Evolutionary conservation across 192 early-diverging fungal species (phyloP).

Genomic region (Entophlyctis helioformis): DNA sequence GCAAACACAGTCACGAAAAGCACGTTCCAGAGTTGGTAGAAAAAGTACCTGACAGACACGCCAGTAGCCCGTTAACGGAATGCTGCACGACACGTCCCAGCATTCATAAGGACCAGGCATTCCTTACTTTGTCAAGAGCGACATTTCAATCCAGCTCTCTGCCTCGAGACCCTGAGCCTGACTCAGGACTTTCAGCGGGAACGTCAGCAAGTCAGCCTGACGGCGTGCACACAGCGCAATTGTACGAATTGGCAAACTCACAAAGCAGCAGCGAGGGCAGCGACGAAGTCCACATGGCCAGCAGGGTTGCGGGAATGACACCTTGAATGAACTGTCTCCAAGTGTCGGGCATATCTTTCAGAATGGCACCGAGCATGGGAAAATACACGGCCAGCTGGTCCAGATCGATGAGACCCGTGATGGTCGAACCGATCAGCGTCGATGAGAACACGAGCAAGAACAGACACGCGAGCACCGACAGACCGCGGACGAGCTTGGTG

Average conservation of each 20-base stretch:
- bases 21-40: conserved; percentile 37
- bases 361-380: conserved; percentile 12
- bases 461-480: conserved; percentile 16
- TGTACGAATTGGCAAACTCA: conserved; percentile 5
- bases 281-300: conserved; percentile 31
- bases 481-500: conserved; percentile 32
- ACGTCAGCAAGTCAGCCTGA: no score
- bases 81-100: no score
- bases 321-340: conserved; percentile 25
- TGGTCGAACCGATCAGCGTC: conserved; percentile 14
- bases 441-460: conserved; percentile 26
- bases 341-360: conserved; percentile 15
- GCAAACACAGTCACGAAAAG: no score
- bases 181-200: conserved; percentile 15
- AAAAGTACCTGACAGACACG: conserved; percentile 20
- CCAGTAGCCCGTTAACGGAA: no score
- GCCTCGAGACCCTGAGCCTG: conserved; percentile 38
- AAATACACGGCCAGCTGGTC: conserved; percentile 14
- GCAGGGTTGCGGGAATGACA: conserved; percentile 28
- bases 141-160: conserved; percentile 36
- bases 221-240: no score
- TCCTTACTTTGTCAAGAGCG: conserved; percentile 30
- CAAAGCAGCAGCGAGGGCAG: conserved; percentile 31
- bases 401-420: conserved; percentile 18
- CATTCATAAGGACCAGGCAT: no score